Evolutionary conservation across 805 yeast species (phyloP), one percentile per base, ranked within the genome.

Genomic region (Suhomyces tanzawaensis): DNA sequence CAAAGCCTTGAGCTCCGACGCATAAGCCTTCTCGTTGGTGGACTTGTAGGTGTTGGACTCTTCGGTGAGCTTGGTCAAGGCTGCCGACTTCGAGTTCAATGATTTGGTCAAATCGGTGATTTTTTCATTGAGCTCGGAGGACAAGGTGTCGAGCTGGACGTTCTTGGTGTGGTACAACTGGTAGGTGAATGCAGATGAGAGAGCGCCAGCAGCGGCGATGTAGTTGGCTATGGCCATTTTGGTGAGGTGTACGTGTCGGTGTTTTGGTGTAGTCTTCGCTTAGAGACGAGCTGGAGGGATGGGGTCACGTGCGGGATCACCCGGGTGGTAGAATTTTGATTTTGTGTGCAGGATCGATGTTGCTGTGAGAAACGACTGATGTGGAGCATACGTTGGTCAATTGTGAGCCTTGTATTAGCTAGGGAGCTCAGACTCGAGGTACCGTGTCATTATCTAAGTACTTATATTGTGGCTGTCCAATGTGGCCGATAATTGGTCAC

Each of bases 151-250:
- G 25, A 42, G 30, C 25, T 53, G 52, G 11, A 45, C 39, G 5
- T 32, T 40, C 39, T 50, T 53, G 22, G 45, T 39, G 27, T 50
- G 48, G 37, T 49, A 51, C 34, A 51, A 34, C 36, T 53, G 54
- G 40, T 39, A 52, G 13, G 50, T 38, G 7, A 48, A 37, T 4
- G 49, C 57, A 8, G 52, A 34, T n/a, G 53, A 47, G 14, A 51
- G 26, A 29, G 53, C 44, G 13, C 59, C 56, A 19, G 41, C 37
- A 7, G 49, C 46, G 4, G 56, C 52, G 17, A 55, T 32, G 29
- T 50, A 48, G 23, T 28, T 34, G n/a, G 45, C 30, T 18, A 47
- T 29, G 15, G 35, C 43, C 54, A 49, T 49, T 12, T 6, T 31
- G 19, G 22, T 29, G 19, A 12, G 19, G 23, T 21, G 7, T 7